Base-by-base conservation (phyloP, 2,329 filamentous ascomycete species). In the Fusarium sp. region DNA sequence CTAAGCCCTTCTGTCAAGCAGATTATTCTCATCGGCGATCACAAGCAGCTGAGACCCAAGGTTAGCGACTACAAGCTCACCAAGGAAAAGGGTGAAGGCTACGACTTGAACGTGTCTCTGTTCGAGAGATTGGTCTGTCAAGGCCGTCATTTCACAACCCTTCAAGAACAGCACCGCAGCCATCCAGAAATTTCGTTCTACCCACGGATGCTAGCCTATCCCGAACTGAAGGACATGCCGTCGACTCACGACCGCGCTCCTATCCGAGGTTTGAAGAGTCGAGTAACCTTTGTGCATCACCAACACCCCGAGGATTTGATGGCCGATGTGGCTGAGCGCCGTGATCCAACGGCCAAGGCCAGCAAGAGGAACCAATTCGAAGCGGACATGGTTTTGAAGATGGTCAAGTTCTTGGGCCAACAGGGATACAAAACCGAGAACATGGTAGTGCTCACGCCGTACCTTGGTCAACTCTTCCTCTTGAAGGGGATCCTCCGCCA, bases 11-110 rank as follows among this genome's bases (percentile, higher is more conserved):
- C 86, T 0, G 89, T 89, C 0, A 87, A 92, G 68, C 91, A 94
- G 43, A 78, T 94, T 1, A 87, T 94, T 0, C 80, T 94, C 3
- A 94, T 95, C 12, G 93, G 93, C 0, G 93, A 95, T 63, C 92
- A 95, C 78, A 88, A 92, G 65, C 93, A 95, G 71, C 86, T 95
- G 0, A 88, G 92, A 0, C 93, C 93, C 0, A 93, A 94, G 74
- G 85, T 90, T 63, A 89, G 87, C 38, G 91, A 88, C 62, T 93
- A 90, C 72, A 81, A 79, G 0, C 80, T 95, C 0, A 90, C 86
- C 0, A 86, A 92, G 0, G 92, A 94, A 71, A 88, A 89, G 25
- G 91, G 90, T 0, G 85, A 89, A 8, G 92, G 92, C 0, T 94
- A 88, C 73, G 87, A 94, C 66, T 84, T 94, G 2, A 92, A 94